Percentiles rank a stretch among this genome's conserved stretches.
Conservation (phyloP, 2,329 filamentous ascomycete genomes). For the Fusarium concolor region DNA sequence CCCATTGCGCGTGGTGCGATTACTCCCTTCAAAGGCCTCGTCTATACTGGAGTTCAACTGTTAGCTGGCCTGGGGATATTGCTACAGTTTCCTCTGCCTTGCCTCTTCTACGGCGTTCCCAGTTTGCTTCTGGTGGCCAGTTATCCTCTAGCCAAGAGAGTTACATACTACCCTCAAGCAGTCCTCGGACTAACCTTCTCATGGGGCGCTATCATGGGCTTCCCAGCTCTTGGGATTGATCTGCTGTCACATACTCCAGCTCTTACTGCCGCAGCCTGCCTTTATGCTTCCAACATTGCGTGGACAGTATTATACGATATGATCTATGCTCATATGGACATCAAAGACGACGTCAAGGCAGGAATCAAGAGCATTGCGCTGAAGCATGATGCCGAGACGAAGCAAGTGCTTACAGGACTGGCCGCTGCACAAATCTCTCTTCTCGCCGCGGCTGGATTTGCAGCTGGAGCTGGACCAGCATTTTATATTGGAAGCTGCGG, state of each 20-base stretch:
- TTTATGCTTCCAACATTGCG: slow-evolving; percentile 83
- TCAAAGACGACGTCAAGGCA: slow-evolving; percentile 84
- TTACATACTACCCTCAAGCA: slow-evolving; percentile 88
- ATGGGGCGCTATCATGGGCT: slow-evolving; percentile 90
- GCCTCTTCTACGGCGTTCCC: slow-evolving; percentile 82
- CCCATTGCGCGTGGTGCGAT: slow-evolving; percentile 85
- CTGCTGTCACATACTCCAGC: slow-evolving; percentile 73
- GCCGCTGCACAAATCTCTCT: slow-evolving; percentile 76
- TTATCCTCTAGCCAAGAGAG: slow-evolving; percentile 86
- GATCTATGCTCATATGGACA: slow-evolving; percentile 94
- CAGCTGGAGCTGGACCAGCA: slow-evolving; percentile 73
- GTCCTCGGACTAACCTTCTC: slow-evolving; percentile 88
- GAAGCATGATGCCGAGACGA: slow-evolving; percentile 81
- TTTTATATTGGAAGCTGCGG: slow-evolving; percentile 77
- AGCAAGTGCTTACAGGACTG: slow-evolving; percentile 77
- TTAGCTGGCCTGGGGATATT: slow-evolving; percentile 78
- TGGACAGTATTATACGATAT: slow-evolving; percentile 94
- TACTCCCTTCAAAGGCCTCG: slow-evolving; percentile 75
- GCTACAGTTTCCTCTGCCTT: slow-evolving; percentile 78
- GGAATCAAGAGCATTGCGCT: slow-evolving; percentile 91
- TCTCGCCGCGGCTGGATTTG: slow-evolving; percentile 75
- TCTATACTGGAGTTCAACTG: slow-evolving; percentile 80
- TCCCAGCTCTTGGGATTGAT: slow-evolving; percentile 83
- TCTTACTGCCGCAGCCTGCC: slow-evolving; percentile 71
- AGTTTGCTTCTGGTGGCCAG: slow-evolving; percentile 77